A percentile compares a stretch with the other conserved stretches of the same genome.
phyloP scores from a whole-genome alignment of 495 filamentous ascomycete genomes.

The Penicillium lividum region DNA sequence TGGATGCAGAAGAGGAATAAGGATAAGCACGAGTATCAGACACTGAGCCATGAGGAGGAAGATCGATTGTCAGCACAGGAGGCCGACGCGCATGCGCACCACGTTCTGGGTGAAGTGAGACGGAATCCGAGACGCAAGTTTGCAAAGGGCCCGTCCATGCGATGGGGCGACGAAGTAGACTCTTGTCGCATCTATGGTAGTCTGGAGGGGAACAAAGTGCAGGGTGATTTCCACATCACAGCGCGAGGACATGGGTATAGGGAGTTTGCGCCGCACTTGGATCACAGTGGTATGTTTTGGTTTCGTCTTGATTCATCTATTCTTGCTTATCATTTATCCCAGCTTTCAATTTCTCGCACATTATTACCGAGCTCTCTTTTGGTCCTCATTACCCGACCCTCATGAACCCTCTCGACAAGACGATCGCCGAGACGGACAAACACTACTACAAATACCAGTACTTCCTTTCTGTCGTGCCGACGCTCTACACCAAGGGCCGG shows the following conservation, averaged over 20 bases:
- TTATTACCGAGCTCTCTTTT: slow-evolving; percentile 95
- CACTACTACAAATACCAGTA: slow-evolving; percentile 98
- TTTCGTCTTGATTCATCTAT: not conserved
- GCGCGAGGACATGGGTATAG: slow-evolving; percentile 91
- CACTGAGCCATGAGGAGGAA: slow-evolving; percentile 46
- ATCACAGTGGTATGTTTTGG: slow-evolving; percentile 67
- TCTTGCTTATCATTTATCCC: not conserved
- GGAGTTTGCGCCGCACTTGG: slow-evolving; percentile 77
- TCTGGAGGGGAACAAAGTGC: slow-evolving; percentile 90
- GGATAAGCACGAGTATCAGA: slow-evolving; percentile 55
- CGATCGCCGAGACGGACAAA: slow-evolving; percentile 67
- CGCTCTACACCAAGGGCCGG: slow-evolving; percentile 74
- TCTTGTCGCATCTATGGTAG: slow-evolving; percentile 86
- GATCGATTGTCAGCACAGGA: slow-evolving; percentile 48
- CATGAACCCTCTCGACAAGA: slow-evolving; percentile 90
- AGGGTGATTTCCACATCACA: slow-evolving; percentile 98
- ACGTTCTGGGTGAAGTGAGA: slow-evolving; percentile 51
- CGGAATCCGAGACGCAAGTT: slow-evolving; percentile 55
- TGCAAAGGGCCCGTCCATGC: slow-evolving; percentile 66
- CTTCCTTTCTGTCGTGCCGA: slow-evolving; percentile 95
- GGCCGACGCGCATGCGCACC: slow-evolving; percentile 52
- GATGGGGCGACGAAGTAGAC: slow-evolving; percentile 55
- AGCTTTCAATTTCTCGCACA: slow-evolving; percentile 99
- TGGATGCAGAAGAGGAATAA: slow-evolving; percentile 81
- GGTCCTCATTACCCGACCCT: slow-evolving; percentile 93